Percentiles rank a stretch among this genome's conserved stretches.
These are phyloP conservation scores for Pseudonitzschia multiseries DNA, from an alignment of 108 stramenopile species.

Conservation along the genomic window DNA sequence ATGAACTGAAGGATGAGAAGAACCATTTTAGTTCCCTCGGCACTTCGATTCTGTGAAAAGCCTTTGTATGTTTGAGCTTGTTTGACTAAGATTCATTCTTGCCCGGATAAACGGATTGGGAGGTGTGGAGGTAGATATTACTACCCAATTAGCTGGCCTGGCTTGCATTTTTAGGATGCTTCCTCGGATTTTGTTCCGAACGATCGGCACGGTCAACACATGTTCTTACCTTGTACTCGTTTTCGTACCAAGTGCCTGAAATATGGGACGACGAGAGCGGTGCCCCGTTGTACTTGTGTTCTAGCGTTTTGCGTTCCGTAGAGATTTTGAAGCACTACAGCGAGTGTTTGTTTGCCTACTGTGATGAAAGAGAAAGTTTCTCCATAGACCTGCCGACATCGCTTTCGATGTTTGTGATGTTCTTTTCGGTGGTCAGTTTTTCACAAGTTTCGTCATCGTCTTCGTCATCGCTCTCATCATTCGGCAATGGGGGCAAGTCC, in stretches of 20 bases:
- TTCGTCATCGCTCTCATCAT: slow-evolving; percentile 23
- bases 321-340: too few species aligned
- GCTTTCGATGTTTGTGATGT: background rate
- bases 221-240: slow-evolving; percentile 1
- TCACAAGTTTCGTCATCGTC: background rate
- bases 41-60: slow-evolving; percentile 4
- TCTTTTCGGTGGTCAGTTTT: background rate
- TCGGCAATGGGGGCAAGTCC: slow-evolving; percentile 60
- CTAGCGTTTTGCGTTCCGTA: too few species aligned
- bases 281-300: too few species aligned
- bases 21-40: slow-evolving; percentile 30
- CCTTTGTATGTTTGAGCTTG: slow-evolving; percentile 31
- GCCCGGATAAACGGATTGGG: slow-evolving; percentile 46
- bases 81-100: slow-evolving; percentile 20
- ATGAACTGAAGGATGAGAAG: background rate
- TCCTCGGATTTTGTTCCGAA: too few species aligned
- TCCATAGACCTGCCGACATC: background rate
- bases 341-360: too few species aligned
- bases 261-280: too few species aligned
- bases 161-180: slow-evolving; percentile 6
- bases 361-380: slow-evolving; percentile 10
- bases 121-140: slow-evolving; percentile 34
- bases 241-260: background rate
- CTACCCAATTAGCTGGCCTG: slow-evolving; percentile 46
- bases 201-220: too few species aligned